Evolutionary conservation across 805 yeast species (phyloP).

Genomic region (Wickerhamomyces ciferrii): DNA sequence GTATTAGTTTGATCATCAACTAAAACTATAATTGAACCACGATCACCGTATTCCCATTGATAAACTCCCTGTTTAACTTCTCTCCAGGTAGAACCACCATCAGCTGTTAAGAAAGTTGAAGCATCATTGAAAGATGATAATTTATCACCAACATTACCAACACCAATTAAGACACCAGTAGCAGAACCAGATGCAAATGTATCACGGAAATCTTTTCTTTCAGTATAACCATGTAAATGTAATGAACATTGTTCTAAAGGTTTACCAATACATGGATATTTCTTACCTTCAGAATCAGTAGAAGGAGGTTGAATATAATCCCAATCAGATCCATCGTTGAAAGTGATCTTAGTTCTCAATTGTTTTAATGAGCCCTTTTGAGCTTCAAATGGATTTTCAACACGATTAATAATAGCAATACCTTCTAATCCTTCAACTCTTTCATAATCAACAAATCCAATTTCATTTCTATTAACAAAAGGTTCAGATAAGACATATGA

Average conservation of each 20-base stretch:
- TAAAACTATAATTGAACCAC: constrained; percentile 79
- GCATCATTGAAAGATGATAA: constrained; percentile 46
- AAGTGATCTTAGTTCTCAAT: constrained; percentile 69
- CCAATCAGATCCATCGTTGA: constrained; percentile 94
- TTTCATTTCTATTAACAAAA: constrained; percentile 68
- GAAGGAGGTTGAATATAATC: constrained; percentile 61
- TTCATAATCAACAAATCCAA: constrained; percentile 87
- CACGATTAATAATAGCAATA: constrained; percentile 66
- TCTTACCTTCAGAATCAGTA: constrained; percentile 54
- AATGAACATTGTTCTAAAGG: constrained; percentile 63
- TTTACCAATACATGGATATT: constrained; percentile 46
- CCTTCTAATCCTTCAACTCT: constrained; percentile 83
- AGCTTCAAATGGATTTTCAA: constrained; percentile 46
- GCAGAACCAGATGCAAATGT: constrained; percentile 87
- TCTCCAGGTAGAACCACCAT: constrained; percentile 88
- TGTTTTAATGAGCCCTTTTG: constrained; percentile 42
- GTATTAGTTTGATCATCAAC: constrained; percentile 56
- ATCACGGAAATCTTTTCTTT: constrained; percentile 77
- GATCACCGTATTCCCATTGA: constrained; percentile 97
- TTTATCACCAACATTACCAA: constrained; percentile 80
- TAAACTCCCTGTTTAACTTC: constrained; percentile 68
- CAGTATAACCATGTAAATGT: constrained; percentile 88
- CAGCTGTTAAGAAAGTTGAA: constrained; percentile 71
- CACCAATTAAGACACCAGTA: constrained; percentile 76
- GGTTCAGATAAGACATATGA: constrained; percentile 66